These are phyloP conservation scores for Cryomyces antarcticus DNA, from an alignment of 495 filamentous ascomycete species.

Conservation along the genomic window DNA sequence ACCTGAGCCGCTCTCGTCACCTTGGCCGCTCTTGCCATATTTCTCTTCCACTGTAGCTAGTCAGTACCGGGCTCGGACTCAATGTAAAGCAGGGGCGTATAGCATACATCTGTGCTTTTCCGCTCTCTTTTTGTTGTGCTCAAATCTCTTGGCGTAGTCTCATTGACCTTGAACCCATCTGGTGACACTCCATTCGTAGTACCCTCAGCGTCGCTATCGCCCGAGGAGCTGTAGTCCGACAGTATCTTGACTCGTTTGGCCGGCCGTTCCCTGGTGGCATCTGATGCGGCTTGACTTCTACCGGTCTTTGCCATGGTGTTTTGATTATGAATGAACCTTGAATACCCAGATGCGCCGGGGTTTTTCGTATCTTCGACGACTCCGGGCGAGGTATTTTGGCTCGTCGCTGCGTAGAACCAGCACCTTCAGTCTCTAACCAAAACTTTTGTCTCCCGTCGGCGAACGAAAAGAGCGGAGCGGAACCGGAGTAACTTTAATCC, in stretches of 20 bases:
- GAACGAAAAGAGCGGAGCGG: too few species aligned
- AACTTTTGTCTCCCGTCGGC: too few species aligned
- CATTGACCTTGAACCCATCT: constrained; percentile 54
- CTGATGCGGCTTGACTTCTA: not conserved
- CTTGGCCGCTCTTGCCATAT: constrained; percentile 35
- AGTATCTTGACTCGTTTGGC: constrained; percentile 8
- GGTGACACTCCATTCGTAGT: constrained; percentile 12
- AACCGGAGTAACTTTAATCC: too few species aligned
- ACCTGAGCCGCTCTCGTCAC: constrained; percentile 19
- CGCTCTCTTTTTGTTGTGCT: constrained; percentile 91
- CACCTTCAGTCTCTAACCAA: too few species aligned
- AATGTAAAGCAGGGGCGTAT: not conserved
- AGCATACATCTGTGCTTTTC: constrained; percentile 60
- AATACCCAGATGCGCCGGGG: too few species aligned
- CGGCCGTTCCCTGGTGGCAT: not conserved
- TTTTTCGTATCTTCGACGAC: too few species aligned
- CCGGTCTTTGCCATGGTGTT: not conserved
- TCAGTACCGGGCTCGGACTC: not conserved
- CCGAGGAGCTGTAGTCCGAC: not conserved
- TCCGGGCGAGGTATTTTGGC: too few species aligned
- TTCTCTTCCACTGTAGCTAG: constrained; percentile 57
- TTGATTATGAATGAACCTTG: not conserved
- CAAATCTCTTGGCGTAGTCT: constrained; percentile 79
- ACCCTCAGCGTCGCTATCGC: constrained; percentile 1
- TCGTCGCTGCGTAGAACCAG: too few species aligned